Evolutionary conservation across 257 asterid genomes (phyloP), one percentile per base, ranked within the genome.

Genomic region (Penstemon davidsonii): DNA sequence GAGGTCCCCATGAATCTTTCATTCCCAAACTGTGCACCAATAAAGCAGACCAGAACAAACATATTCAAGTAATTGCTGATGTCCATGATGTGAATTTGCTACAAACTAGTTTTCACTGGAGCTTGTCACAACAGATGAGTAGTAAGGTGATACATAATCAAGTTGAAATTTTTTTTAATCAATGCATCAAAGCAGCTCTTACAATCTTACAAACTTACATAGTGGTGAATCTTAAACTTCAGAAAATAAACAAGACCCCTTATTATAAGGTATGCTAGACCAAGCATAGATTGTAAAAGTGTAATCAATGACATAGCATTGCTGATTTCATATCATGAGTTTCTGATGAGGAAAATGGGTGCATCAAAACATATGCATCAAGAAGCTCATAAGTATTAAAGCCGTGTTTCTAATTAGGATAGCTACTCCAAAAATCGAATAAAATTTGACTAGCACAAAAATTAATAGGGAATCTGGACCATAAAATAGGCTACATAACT

Each of bases 1-100:
- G 76, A 8, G 96, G 97, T 63, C 97, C 96, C 94, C 84, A 84
- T 3, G 96, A 88, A 77, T 90, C 94, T 83, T 83, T 88, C 97
- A 88, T 84, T 70, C 87, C 96, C 60, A 90, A 82, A 73, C 97
- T 90, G 90, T 73, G 61, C 25, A 59, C 19, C 38, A 58, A 44
- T 40, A 33, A 60, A 46, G 6, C 38, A 43, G n/a, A 36, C 47
- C 55, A 64, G 38, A 40, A 25, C 53, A 52, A 66, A 70, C 43
- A 41, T 18, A 58, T 49, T 69, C 42, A 64, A 55, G 38, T 57
- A 62, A 62, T 62, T 18, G 12, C 11, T 19, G 8, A 33, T 19
- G 60, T 38, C 9, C 47, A 19, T 13, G 64, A 53, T 8, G 38
- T 18, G 68, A 42, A 62, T 33, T 36, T 71, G 64, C 47, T 43